phyloP scores from a whole-genome alignment of 2,329 filamentous ascomycete genomes.

The Pseudofabraea citricarpa region DNA sequence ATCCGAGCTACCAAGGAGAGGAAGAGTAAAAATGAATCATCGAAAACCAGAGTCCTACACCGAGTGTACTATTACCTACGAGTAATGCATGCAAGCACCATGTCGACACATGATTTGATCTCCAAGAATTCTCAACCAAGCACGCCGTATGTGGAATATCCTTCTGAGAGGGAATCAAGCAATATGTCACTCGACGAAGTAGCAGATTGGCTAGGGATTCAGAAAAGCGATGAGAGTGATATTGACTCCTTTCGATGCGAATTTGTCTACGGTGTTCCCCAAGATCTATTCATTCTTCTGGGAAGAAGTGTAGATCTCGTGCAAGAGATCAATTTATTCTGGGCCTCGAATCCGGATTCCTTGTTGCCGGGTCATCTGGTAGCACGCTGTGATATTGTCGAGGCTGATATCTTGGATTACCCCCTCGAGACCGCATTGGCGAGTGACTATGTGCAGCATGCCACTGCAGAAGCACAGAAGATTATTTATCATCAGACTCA shows the following conservation, averaged over 20 bases:
- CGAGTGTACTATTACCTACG: neutral
- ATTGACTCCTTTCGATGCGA: neutral
- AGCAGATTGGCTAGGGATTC: neutral
- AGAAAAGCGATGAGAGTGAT: neutral
- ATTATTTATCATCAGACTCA: slow-evolving; percentile 2
- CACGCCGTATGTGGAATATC: neutral
- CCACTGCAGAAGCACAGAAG: neutral
- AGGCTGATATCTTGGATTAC: neutral
- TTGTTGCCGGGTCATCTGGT: neutral
- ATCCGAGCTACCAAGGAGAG: neutral
- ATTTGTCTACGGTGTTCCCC: neutral
- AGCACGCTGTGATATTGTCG: neutral
- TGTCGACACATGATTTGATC: neutral
- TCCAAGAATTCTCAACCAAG: neutral
- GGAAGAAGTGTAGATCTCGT: neutral
- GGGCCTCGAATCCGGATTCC: neutral
- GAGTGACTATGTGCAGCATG: neutral
- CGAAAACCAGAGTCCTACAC: neutral
- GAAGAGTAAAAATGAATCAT: neutral
- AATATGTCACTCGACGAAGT: neutral
- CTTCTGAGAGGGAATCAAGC: neutral
- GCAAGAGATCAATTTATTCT: neutral
- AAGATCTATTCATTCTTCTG: slow-evolving; percentile 1
- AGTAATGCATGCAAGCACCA: neutral
- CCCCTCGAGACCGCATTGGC: neutral